phyloP scores from a whole-genome alignment of 1,284 basidiomycete species.

The Tylopilus sp. region DNA sequence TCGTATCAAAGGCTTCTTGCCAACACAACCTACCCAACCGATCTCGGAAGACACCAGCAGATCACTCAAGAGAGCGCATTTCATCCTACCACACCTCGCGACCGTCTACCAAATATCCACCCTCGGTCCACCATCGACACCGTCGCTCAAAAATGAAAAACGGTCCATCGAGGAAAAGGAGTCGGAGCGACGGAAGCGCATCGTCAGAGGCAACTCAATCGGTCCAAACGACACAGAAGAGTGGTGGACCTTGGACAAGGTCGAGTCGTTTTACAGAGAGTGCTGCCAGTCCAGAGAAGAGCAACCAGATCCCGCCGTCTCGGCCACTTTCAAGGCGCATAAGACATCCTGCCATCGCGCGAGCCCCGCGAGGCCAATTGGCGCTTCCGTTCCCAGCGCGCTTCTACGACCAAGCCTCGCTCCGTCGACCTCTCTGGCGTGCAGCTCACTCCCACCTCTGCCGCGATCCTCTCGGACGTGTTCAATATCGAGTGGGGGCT shows the following conservation, averaged over 20 bases:
- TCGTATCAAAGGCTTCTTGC: conserved; percentile 49
- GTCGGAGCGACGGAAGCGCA: conserved; percentile 54
- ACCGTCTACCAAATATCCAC: conserved; percentile 85
- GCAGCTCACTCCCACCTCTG: conserved; percentile 63
- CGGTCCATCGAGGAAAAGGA: conserved; percentile 63
- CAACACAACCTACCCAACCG: conserved; percentile 24
- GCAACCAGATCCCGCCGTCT: conserved; percentile 58
- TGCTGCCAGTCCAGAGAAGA: conserved; percentile 77
- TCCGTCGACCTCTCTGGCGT: conserved; percentile 75
- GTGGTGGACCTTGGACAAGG: conserved; percentile 78
- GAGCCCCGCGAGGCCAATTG: conserved; percentile 2
- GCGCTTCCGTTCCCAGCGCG: conserved; percentile 39
- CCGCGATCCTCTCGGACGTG: conserved; percentile 81
- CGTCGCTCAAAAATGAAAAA: conserved; percentile 70
- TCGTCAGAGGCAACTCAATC: conserved; percentile 52
- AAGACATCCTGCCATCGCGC: conserved; percentile 18
- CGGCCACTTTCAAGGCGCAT: conserved; percentile 60
- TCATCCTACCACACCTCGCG: conserved; percentile 75
- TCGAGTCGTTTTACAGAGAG: conserved; percentile 75
- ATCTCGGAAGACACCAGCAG: conserved; percentile 37
- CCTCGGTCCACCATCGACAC: conserved; percentile 71
- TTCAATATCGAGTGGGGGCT: conserved; percentile 88
- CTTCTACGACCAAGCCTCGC: conserved; percentile 52
- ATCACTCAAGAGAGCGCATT: conserved; percentile 79
- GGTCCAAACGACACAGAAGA: conserved; percentile 43